These are phyloP conservation scores for Nissolia schottii DNA, from an alignment of 306 rosid genomes.

Conservation along the genomic window DNA sequence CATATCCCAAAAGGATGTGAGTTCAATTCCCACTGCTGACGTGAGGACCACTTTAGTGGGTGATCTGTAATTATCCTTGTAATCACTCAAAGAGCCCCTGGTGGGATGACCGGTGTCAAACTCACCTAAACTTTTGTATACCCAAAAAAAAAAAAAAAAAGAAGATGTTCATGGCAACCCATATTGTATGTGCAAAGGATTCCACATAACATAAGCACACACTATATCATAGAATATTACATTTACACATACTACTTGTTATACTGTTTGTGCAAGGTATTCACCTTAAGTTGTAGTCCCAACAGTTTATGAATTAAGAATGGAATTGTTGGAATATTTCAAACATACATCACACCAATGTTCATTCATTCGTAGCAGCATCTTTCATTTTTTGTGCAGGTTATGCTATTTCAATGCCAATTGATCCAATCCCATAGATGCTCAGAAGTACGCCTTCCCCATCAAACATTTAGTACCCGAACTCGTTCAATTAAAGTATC, in stretches of 20 bases:
- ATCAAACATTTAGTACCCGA: slow-evolving; percentile 5
- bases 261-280: not conserved
- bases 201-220: not conserved
- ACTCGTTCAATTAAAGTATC: slow-evolving; percentile 28
- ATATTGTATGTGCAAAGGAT: not conserved
- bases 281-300: not conserved
- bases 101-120: no score
- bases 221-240: not conserved
- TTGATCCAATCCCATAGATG: slow-evolving; percentile 14
- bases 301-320: not conserved
- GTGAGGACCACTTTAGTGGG: no score
- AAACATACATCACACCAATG: not conserved
- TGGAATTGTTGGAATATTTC: not conserved
- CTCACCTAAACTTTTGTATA: no score
- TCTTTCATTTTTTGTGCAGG: slow-evolving; percentile 22
- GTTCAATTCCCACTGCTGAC: no score
- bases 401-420: slow-evolving; percentile 30
- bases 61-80: no score
- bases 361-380: not conserved
- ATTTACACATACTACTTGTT: not conserved
- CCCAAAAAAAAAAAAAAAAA: no score
- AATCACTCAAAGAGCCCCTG: no score
- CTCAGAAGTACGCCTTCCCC: slow-evolving; percentile 10
- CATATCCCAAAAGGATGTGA: no score
- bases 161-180: not conserved